phyloP scores from a whole-genome alignment of 257 asterid species.

The Paraleonurus japonicus region DNA sequence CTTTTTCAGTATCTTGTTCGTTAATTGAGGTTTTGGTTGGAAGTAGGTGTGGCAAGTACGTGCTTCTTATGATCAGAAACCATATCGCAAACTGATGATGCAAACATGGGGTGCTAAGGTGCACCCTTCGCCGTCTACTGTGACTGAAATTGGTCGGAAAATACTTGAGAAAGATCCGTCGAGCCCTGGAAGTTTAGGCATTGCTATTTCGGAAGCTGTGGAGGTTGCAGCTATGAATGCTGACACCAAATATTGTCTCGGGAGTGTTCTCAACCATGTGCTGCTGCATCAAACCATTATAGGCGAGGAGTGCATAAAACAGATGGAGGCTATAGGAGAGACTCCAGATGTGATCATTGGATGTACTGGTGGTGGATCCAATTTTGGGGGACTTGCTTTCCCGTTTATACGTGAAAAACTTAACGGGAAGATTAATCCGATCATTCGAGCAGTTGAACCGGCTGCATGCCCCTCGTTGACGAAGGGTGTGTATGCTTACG shows the following conservation, averaged over 20 bases:
- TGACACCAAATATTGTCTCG: conserved; percentile 79
- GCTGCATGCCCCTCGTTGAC: conserved; percentile 95
- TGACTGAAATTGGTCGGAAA: conserved; percentile 66
- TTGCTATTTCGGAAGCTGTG: conserved; percentile 95
- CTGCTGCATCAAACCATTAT: conserved; percentile 82
- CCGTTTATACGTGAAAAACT: conserved; percentile 88
- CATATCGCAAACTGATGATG: conserved; percentile 94
- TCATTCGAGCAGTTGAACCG: conserved; percentile 82
- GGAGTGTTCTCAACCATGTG: conserved; percentile 95
- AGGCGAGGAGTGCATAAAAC: conserved; percentile 94
- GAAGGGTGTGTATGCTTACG: conserved; percentile 85
- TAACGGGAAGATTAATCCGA: conserved; percentile 67
- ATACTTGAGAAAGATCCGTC: conserved; percentile 62
- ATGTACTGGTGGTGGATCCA: conserved; percentile 92
- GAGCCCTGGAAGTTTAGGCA: conserved; percentile 94
- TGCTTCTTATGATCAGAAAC: conserved; percentile 87
- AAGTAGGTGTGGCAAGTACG: conserved; percentile 93
- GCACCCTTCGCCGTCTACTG: conserved; percentile 85
- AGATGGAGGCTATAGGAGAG: conserved; percentile 85
- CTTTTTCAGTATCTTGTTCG: too few relatives aligned
- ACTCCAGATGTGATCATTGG: conserved; percentile 91
- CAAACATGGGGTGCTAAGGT: conserved; percentile 96
- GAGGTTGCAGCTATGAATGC: conserved; percentile 68
- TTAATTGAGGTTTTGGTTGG: too few relatives aligned
- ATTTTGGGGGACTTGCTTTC: conserved; percentile 88